Conservation (phyloP, 257 asterid species). For the Primulina huaijiensis region DNA sequence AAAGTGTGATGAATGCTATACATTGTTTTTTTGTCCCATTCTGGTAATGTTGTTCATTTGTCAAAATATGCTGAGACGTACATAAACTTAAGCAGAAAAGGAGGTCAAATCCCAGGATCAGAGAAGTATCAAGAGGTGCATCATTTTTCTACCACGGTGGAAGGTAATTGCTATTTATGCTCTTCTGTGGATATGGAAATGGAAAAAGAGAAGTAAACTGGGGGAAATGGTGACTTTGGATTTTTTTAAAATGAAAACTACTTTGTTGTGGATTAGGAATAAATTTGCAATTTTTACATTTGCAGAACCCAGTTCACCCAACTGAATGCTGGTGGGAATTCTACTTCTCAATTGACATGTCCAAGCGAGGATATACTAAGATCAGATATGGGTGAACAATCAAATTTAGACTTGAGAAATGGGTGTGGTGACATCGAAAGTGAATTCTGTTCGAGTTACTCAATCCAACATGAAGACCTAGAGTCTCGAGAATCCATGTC, state of each 20-base stretch:
- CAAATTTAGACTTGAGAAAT: conserved; percentile 51
- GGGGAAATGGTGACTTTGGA: conserved; percentile 5
- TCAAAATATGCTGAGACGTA: background rate
- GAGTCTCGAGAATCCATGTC: conserved; percentile 52
- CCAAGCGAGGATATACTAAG: conserved; percentile 41
- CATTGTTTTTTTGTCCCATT: background rate
- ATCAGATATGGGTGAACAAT: conserved; percentile 49
- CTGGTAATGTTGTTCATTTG: background rate
- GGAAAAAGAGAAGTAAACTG: conserved; percentile 2
- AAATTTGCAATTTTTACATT: conserved; percentile 23
- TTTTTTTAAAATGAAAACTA: conserved; percentile 2
- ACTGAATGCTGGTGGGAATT: conserved; percentile 40
- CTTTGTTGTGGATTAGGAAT: conserved; percentile 7
- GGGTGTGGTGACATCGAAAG: conserved; percentile 47
- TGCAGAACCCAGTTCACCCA: conserved; percentile 53
- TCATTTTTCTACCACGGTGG: background rate
- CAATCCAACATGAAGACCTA: conserved; percentile 55
- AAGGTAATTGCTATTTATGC: background rate
- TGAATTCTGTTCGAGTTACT: conserved; percentile 48
- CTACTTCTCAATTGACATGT: conserved; percentile 52
- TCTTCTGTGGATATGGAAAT: background rate
- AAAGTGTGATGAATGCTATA: background rate
- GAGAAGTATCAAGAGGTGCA: background rate
- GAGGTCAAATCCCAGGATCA: background rate
- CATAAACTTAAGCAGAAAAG: background rate